These are phyloP conservation scores for Lipomyces kockii DNA, from an alignment of 805 yeast species.

Conservation along the genomic window DNA sequence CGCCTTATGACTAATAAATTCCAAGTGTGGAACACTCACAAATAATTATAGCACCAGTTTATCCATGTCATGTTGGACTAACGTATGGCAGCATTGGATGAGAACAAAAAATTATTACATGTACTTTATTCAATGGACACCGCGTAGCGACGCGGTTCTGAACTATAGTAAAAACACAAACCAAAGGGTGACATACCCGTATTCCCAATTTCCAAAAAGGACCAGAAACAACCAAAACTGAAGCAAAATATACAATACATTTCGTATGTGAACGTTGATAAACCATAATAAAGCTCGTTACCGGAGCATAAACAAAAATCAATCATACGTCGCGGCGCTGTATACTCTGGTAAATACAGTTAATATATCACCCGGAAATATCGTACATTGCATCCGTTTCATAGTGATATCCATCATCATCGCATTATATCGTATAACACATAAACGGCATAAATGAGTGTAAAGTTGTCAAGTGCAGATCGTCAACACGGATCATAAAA, in stretches of 20 bases:
- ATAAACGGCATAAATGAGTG: neutral
- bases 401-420: neutral
- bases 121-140: neutral
- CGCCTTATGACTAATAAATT: neutral
- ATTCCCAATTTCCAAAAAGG: neutral
- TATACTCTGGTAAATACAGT: neutral
- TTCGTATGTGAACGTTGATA: too few relatives aligned
- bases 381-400: too few relatives aligned
- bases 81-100: too few relatives aligned
- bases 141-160: too few relatives aligned
- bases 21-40: too few relatives aligned
- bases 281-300: neutral
- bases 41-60: too few relatives aligned
- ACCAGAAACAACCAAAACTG: neutral
- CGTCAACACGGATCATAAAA: neutral
- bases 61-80: too few relatives aligned
- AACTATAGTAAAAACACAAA: too few relatives aligned
- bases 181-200: too few relatives aligned
- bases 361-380: too few relatives aligned
- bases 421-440: neutral
- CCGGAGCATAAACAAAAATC: neutral
- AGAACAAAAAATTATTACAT: too few relatives aligned
- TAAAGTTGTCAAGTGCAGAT: neutral
- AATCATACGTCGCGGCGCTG: neutral
- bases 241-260: neutral